Evolutionary conservation across 2,329 filamentous ascomycete species (phyloP).

Genomic region (Endothia cerciana): DNA sequence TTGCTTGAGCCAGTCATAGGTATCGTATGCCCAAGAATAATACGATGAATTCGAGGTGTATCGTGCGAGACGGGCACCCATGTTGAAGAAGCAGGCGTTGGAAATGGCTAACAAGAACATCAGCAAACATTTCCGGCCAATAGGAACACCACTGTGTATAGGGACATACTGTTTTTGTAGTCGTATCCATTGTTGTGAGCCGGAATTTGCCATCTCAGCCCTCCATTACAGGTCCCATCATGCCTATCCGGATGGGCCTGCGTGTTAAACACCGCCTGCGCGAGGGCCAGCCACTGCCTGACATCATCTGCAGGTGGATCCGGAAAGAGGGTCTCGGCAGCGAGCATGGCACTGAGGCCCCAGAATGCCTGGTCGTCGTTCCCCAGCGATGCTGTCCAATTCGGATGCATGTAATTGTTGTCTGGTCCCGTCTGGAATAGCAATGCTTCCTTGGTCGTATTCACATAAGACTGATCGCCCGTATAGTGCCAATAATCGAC

Average conservation of each 20-base stretch:
- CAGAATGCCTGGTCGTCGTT: constrained; percentile 29
- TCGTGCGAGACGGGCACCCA: constrained; percentile 61
- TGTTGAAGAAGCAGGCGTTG: constrained; percentile 55
- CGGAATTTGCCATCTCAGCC: constrained; percentile 25
- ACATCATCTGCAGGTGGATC: constrained; percentile 14
- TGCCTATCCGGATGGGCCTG: constrained; percentile 23
- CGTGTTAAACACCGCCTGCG: constrained; percentile 23
- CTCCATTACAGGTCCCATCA: constrained; percentile 23
- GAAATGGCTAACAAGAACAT: constrained; percentile 37
- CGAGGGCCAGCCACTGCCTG: constrained; percentile 25
- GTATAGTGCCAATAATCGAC: constrained; percentile 57
- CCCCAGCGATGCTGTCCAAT: constrained; percentile 24
- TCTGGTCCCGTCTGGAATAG: constrained; percentile 50
- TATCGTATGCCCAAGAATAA: constrained; percentile 56
- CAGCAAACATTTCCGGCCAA: neutral
- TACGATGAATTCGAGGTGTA: constrained; percentile 64
- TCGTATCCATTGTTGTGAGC: constrained; percentile 19
- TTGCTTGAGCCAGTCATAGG: constrained; percentile 59
- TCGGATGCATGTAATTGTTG: constrained; percentile 28
- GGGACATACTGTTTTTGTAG: constrained; percentile 19
- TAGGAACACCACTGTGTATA: neutral
- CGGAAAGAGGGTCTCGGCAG: constrained; percentile 22
- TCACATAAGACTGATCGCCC: constrained; percentile 50
- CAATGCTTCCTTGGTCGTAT: constrained; percentile 45
- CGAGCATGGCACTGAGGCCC: constrained; percentile 24